phyloP scores from a whole-genome alignment of 2,329 filamentous ascomycete species.

The Tolypocladium endophyticum region DNA sequence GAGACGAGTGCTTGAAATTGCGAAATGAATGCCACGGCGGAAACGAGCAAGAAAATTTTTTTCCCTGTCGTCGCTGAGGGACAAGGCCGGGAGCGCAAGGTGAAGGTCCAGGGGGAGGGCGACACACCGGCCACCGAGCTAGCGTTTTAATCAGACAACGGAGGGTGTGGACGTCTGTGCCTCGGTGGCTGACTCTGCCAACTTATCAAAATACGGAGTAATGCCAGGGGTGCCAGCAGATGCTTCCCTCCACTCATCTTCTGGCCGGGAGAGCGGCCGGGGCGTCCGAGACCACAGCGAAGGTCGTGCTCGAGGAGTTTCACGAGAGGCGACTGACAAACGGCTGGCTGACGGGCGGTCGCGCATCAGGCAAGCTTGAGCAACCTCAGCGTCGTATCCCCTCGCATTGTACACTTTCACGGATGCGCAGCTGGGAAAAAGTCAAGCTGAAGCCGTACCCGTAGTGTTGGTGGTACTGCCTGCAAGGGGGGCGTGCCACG shows the following conservation, averaged over 20 bases:
- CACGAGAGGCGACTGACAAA: neutral
- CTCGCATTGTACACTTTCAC: neutral
- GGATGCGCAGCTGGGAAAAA: neutral
- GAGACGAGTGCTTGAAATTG: neutral
- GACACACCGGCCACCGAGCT: slow-evolving; percentile 5
- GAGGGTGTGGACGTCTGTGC: neutral
- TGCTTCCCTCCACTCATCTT: neutral
- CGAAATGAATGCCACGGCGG: slow-evolving; percentile 5
- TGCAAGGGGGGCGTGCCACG: neutral
- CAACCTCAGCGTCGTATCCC: no score
- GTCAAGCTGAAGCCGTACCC: neutral
- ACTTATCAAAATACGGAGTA: neutral
- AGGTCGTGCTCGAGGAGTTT: neutral
- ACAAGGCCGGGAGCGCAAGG: slow-evolving; percentile 1
- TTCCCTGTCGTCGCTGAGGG: slow-evolving; percentile 7
- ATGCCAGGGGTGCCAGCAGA: neutral
- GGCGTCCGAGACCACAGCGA: neutral
- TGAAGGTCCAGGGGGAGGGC: neutral
- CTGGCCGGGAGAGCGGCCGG: neutral
- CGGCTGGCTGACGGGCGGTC: neutral
- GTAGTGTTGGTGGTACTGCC: neutral
- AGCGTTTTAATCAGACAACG: slow-evolving; percentile 2
- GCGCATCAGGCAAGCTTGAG: neutral
- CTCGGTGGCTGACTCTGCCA: slow-evolving; percentile 3
- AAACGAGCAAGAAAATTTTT: slow-evolving; percentile 7